Percentiles rank a stretch among this genome's conserved stretches.
Evolutionary conservation across 2,329 filamentous ascomycete species (phyloP).

Genomic region (Diaporthe sp.): DNA sequence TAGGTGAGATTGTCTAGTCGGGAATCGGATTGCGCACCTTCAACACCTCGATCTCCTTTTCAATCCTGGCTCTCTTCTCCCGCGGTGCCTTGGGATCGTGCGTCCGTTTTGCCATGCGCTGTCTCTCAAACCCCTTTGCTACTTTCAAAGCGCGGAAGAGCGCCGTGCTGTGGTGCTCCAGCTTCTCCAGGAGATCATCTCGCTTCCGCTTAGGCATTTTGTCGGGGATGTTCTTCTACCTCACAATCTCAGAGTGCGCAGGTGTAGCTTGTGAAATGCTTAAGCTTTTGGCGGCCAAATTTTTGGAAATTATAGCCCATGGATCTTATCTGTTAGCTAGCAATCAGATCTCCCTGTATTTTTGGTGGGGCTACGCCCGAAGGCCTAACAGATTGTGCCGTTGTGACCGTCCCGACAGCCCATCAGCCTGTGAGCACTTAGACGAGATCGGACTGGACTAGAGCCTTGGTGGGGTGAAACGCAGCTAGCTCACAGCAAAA

Average conservation of each 20-base stretch:
- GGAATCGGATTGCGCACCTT: constrained; percentile 57
- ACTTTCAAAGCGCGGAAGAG: constrained; percentile 77
- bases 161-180: constrained; percentile 65
- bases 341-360: background rate
- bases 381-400: constrained; percentile 2
- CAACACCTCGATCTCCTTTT: constrained; percentile 69
- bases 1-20: background rate
- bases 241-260: background rate
- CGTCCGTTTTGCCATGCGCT: constrained; percentile 76
- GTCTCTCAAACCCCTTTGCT: constrained; percentile 82
- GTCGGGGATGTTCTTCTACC: background rate
- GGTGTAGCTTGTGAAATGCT: constrained; percentile 11
- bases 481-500: constrained; percentile 4
- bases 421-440: constrained; percentile 3
- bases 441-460: constrained; percentile 18
- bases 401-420: background rate
- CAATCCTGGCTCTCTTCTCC: constrained; percentile 70
- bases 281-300: constrained; percentile 18
- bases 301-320: constrained; percentile 12
- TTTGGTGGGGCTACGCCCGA: background rate
- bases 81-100: constrained; percentile 58
- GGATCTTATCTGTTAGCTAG: constrained; percentile 1
- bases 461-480: constrained; percentile 24
- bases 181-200: constrained; percentile 45
- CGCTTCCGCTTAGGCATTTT: constrained; percentile 72